Percentiles rank a stretch among this genome's conserved stretches.
Conservation (phyloP, 306 rosid genomes). For the Vigna angularis region DNA sequence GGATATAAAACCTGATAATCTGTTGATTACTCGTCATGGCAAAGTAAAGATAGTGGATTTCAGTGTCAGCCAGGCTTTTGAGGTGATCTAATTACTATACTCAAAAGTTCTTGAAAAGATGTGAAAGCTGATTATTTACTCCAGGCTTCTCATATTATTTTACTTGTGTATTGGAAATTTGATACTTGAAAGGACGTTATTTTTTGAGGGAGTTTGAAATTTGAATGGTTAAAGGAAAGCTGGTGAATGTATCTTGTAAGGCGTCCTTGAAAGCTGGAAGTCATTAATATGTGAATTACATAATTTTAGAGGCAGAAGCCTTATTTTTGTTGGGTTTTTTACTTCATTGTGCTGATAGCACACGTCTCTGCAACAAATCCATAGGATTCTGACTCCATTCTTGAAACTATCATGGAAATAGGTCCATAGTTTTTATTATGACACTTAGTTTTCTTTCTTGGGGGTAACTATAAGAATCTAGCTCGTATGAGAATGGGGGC, state of each 20-base stretch:
- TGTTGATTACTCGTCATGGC: conserved; percentile 76
- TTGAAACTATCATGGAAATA: neutral
- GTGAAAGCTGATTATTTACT: conserved; percentile 19
- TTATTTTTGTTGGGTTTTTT: neutral
- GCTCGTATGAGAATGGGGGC: conserved; percentile 11
- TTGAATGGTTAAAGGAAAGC: conserved; percentile 35
- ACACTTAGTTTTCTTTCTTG: neutral
- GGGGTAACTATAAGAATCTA: neutral
- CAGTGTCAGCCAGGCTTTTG: conserved; percentile 99
- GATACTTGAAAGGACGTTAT: conserved; percentile 15
- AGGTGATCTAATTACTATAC: conserved; percentile 62
- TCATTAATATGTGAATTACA: neutral
- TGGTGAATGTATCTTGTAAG: conserved; percentile 7
- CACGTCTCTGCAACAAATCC: neutral
- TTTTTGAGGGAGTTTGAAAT: neutral
- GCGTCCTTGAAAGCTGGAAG: conserved; percentile 13
- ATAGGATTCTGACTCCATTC: neutral
- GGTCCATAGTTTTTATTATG: neutral
- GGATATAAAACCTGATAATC: conserved; percentile 97
- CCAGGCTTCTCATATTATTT: neutral
- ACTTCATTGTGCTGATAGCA: conserved; percentile 17
- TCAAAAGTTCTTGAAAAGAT: conserved; percentile 2
- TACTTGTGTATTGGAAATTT: neutral
- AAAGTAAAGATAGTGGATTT: conserved; percentile 97
- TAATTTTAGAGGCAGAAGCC: conserved; percentile 1